These are phyloP conservation scores for Amanita thiersii DNA, from an alignment of 768 basidiomycete genomes.

Conservation along the genomic window DNA sequence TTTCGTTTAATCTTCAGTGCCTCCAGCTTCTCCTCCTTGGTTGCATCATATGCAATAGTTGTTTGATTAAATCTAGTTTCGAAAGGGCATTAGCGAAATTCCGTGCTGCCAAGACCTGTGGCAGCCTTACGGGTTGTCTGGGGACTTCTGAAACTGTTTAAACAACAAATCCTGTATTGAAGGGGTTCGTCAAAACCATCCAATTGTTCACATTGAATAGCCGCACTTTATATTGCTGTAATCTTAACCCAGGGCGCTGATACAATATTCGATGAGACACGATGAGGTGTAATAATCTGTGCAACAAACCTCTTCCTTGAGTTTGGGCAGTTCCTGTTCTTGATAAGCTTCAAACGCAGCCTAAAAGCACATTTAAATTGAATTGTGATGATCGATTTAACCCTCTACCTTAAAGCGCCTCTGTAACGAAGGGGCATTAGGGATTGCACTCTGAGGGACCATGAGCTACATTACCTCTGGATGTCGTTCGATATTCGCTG, in stretches of 20 bases:
- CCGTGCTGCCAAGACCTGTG: neutral
- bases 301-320: conserved; percentile 54
- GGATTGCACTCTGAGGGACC: conserved; percentile 8
- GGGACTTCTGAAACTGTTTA: conserved; percentile 95
- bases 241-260: conserved; percentile 81
- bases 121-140: conserved; percentile 80
- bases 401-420: conserved; percentile 75
- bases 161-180: conserved; percentile 63
- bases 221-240: conserved; percentile 81
- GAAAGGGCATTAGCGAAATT: neutral
- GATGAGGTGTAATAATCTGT: conserved; percentile 7
- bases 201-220: neutral
- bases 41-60: conserved; percentile 72
- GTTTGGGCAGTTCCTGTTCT: conserved; percentile 77
- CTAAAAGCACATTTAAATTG: conserved; percentile 24
- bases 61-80: conserved; percentile 75
- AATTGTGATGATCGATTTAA: neutral
- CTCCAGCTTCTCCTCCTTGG: conserved; percentile 78
- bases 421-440: conserved; percentile 28
- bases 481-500: conserved; percentile 81
- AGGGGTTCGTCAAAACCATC: conserved; percentile 3
- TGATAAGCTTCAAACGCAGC: conserved; percentile 88
- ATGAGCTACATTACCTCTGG: conserved; percentile 58
- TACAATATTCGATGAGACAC: conserved; percentile 8
- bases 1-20: conserved; percentile 64